These are phyloP conservation scores for Tylopilus rubrobrunneus DNA, from an alignment of 768 basidiomycete species.

Conservation along the genomic window DNA sequence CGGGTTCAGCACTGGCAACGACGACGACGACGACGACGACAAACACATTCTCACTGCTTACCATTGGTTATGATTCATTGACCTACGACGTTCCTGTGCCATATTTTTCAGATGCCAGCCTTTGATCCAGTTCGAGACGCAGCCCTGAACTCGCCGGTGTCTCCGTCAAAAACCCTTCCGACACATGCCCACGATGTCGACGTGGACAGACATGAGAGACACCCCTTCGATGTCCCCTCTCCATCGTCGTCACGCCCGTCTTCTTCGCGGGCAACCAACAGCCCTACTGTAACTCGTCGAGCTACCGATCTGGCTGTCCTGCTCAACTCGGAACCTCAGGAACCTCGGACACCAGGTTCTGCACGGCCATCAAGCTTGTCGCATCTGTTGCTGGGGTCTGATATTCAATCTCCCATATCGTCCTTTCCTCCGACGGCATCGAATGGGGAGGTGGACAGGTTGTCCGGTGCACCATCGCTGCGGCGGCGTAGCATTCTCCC, in stretches of 20 bases:
- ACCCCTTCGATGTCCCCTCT: slow-evolving; percentile 32
- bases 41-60: background rate
- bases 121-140: slow-evolving; percentile 90
- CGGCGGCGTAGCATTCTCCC: slow-evolving; percentile 31
- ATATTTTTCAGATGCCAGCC: slow-evolving; percentile 32
- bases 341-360: slow-evolving; percentile 33
- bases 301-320: slow-evolving; percentile 77
- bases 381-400: slow-evolving; percentile 34
- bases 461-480: slow-evolving; percentile 24
- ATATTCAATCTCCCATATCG: slow-evolving; percentile 22
- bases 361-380: slow-evolving; percentile 43
- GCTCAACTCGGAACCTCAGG: slow-evolving; percentile 59
- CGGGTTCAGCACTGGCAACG: background rate
- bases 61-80: slow-evolving; percentile 13
- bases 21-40: slow-evolving; percentile 18
- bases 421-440: slow-evolving; percentile 6
- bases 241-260: slow-evolving; percentile 36
- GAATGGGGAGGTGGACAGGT: slow-evolving; percentile 26
- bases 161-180: slow-evolving; percentile 39
- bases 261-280: slow-evolving; percentile 33
- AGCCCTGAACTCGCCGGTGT: slow-evolving; percentile 71
- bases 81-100: background rate
- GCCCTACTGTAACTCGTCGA: slow-evolving; percentile 51
- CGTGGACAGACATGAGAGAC: slow-evolving; percentile 25
- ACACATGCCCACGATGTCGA: slow-evolving; percentile 24